Evolutionary conservation across 192 early-diverging fungal species (phyloP).

Genomic region (Obelidium mucronatum): DNA sequence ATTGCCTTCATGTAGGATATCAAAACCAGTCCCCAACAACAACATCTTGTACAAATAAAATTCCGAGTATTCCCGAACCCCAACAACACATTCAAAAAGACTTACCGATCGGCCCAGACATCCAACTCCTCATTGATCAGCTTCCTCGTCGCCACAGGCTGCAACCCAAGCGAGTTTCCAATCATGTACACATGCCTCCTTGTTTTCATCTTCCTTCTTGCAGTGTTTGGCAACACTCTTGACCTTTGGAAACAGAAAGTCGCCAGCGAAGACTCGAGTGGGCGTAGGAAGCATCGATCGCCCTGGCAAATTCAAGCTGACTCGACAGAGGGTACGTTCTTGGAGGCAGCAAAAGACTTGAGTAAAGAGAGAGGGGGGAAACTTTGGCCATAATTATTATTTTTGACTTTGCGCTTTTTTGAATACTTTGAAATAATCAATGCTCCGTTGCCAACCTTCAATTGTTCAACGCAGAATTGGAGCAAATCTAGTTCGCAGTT

Average conservation of each 20-base stretch:
- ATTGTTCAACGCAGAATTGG: too few relatives aligned
- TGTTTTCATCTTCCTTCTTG: neutral
- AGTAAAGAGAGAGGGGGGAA: too few relatives aligned
- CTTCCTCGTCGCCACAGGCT: constrained; percentile 71
- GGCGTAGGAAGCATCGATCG: neutral
- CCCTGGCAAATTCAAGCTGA: neutral
- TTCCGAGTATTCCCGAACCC: too few relatives aligned
- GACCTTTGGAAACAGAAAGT: constrained; percentile 75
- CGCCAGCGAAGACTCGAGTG: constrained; percentile 25
- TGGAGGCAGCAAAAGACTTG: too few relatives aligned
- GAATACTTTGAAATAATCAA: too few relatives aligned
- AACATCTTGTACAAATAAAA: too few relatives aligned
- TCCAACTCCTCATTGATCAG: constrained; percentile 89
- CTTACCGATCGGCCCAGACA: constrained; percentile 78
- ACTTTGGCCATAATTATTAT: too few relatives aligned
- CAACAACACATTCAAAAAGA: constrained; percentile 18
- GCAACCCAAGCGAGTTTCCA: constrained; percentile 94
- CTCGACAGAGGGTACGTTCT: neutral
- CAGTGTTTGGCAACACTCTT: neutral
- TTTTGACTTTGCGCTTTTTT: too few relatives aligned
- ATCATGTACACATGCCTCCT: constrained; percentile 74
- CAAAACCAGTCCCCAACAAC: too few relatives aligned
- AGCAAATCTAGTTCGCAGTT: too few relatives aligned
- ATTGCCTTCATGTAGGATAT: too few relatives aligned
- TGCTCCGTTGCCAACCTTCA: too few relatives aligned